These are phyloP conservation scores for Rhazya stricta DNA, from an alignment of 257 asterid genomes.

Conservation along the genomic window DNA sequence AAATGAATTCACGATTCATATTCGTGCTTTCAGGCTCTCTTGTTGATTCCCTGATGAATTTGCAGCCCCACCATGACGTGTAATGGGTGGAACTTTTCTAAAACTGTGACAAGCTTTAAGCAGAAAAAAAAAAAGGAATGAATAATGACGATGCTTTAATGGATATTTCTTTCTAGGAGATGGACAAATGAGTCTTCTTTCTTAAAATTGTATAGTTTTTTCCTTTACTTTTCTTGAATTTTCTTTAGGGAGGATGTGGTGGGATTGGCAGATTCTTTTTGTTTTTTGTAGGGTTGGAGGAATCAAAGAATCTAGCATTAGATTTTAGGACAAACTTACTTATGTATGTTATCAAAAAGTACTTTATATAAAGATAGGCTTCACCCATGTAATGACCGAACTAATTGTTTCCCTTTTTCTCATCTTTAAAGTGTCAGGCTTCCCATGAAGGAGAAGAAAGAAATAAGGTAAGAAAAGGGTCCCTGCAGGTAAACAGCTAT, in stretches of 20 bases:
- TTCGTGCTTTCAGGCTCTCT: too few species aligned
- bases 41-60: conserved; percentile 50
- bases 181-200: conserved; percentile 29
- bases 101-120: conserved; percentile 38
- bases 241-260: conserved; percentile 35
- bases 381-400: conserved; percentile 10
- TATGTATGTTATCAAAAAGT: conserved; percentile 39
- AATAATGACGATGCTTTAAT: conserved; percentile 31
- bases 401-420: neutral
- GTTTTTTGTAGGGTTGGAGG: conserved; percentile 64
- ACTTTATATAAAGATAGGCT: conserved; percentile 31
- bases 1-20: too few species aligned
- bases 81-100: conserved; percentile 56
- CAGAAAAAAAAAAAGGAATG: conserved; percentile 16
- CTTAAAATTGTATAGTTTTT: conserved; percentile 12
- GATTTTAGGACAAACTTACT: conserved; percentile 67
- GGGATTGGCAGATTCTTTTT: conserved; percentile 75
- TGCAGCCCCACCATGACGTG: conserved; percentile 63
- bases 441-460: conserved; percentile 1
- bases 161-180: conserved; percentile 42
- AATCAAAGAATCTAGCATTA: conserved; percentile 87
- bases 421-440: neutral
- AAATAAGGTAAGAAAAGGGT: neutral
- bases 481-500: neutral
- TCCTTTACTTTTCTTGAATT: conserved; percentile 16